These are phyloP conservation scores for Mucor plumbeus DNA, from an alignment of 371 early-diverging fungal species.

Conservation along the genomic window DNA sequence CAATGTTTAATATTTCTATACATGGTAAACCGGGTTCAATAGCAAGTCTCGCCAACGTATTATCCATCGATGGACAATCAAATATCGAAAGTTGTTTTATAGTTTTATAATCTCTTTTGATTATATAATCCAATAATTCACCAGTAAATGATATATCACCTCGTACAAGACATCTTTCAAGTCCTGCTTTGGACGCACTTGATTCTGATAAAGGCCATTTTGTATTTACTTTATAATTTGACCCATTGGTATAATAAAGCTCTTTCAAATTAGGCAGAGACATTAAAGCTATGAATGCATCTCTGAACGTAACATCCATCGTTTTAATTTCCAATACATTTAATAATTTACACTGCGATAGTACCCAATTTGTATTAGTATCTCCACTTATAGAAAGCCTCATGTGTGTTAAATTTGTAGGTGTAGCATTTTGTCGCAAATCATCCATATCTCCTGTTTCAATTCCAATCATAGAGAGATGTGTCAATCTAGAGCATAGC, in stretches of 20 bases:
- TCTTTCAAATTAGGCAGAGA: background rate
- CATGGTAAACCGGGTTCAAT: slow-evolving; percentile 5
- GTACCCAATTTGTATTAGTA: background rate
- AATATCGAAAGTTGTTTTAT: background rate
- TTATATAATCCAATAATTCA: background rate
- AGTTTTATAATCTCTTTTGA: background rate
- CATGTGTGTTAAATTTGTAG: background rate
- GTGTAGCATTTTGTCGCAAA: background rate
- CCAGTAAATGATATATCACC: slow-evolving; percentile 10
- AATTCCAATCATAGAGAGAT: slow-evolving; percentile 24
- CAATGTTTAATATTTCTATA: slow-evolving; percentile 13
- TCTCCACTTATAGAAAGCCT: slow-evolving; percentile 2
- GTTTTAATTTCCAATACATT: background rate
- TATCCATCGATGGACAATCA: slow-evolving; percentile 7
- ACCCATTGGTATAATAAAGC: background rate
- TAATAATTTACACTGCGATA: background rate
- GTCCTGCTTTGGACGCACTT: background rate
- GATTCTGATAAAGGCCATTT: background rate
- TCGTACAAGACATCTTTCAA: background rate
- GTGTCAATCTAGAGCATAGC: slow-evolving; percentile 21
- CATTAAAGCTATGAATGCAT: background rate
- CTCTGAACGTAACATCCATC: background rate
- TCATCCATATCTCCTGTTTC: slow-evolving; percentile 9
- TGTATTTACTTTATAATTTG: background rate
- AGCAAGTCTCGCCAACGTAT: background rate